Conservation (phyloP, 129 eudicot species). For the Artemisia tridentata region DNA sequence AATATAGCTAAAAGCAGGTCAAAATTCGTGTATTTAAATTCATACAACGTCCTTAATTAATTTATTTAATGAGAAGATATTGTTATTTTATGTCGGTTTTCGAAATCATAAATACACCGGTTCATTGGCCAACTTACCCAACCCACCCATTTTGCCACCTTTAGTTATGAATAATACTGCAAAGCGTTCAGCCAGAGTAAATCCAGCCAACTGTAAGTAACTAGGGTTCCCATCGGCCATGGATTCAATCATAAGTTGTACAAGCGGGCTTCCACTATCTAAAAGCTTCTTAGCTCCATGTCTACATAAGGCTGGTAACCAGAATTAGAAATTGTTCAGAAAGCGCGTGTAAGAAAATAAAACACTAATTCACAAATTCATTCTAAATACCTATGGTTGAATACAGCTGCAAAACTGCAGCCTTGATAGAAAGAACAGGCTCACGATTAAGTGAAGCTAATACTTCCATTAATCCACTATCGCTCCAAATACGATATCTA, state of each 20-base stretch:
- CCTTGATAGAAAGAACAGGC: conserved; percentile 47
- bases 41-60: too few species aligned
- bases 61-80: too few species aligned
- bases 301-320: conserved; percentile 77
- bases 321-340: conserved; percentile 33
- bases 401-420: conserved; percentile 65
- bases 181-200: conserved; percentile 59
- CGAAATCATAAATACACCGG: too few species aligned
- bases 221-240: conserved; percentile 45
- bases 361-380: conserved; percentile 19
- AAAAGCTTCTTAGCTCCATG: conserved; percentile 70
- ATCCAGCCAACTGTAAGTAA: conserved; percentile 55
- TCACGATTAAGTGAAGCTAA: conserved; percentile 37
- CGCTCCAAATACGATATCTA: conserved; percentile 67
- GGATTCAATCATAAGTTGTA: conserved; percentile 54
- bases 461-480: conserved; percentile 44
- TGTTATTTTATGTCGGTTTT: too few species aligned
- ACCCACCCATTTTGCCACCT: too few species aligned
- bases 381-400: conserved; percentile 67
- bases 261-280: conserved; percentile 43
- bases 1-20: too few species aligned
- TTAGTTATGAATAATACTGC: conserved; percentile 37
- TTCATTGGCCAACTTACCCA: too few species aligned
- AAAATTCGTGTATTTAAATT: too few species aligned
- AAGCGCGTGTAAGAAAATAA: background rate